Percentiles rank a stretch among this genome's conserved stretches.
These are phyloP conservation scores for Aspergillus ruber DNA, from an alignment of 2,329 filamentous ascomycete species.

Conservation along the genomic window DNA sequence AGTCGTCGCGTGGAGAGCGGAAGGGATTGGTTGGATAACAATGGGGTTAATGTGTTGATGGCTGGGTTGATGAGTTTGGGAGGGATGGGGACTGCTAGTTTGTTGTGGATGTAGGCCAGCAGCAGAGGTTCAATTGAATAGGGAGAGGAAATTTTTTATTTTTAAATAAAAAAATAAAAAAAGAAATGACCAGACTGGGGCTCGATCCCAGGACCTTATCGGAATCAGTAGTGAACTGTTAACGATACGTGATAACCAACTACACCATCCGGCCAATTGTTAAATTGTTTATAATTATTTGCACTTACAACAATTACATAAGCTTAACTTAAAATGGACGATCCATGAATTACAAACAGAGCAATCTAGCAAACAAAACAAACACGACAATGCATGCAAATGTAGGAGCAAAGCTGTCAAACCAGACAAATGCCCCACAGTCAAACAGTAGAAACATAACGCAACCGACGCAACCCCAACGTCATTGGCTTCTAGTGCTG, in stretches of 20 bases:
- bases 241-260: slow-evolving; percentile 29
- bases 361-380: slow-evolving; percentile 6
- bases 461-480: slow-evolving; percentile 12
- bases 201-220: slow-evolving; percentile 7
- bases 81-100: slow-evolving; percentile 56
- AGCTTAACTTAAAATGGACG: background rate
- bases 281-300: no score
- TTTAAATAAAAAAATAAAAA: background rate
- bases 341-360: slow-evolving; percentile 3
- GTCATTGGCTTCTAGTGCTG: slow-evolving; percentile 3
- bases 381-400: slow-evolving; percentile 9
- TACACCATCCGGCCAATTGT: slow-evolving; percentile 22
- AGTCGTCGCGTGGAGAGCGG: slow-evolving; percentile 62
- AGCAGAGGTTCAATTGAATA: background rate
- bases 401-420: no score
- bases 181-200: slow-evolving; percentile 5
- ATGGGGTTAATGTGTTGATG: slow-evolving; percentile 92
- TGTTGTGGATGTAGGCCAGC: slow-evolving; percentile 20
- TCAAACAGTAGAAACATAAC: slow-evolving; percentile 8
- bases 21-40: slow-evolving; percentile 78
- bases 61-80: slow-evolving; percentile 71
- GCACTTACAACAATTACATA: no score
- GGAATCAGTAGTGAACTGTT: slow-evolving; percentile 14
- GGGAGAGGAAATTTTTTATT: no score
- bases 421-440: background rate